phyloP scores from a whole-genome alignment of 345 rosid species.

The Cardamine occulta region DNA sequence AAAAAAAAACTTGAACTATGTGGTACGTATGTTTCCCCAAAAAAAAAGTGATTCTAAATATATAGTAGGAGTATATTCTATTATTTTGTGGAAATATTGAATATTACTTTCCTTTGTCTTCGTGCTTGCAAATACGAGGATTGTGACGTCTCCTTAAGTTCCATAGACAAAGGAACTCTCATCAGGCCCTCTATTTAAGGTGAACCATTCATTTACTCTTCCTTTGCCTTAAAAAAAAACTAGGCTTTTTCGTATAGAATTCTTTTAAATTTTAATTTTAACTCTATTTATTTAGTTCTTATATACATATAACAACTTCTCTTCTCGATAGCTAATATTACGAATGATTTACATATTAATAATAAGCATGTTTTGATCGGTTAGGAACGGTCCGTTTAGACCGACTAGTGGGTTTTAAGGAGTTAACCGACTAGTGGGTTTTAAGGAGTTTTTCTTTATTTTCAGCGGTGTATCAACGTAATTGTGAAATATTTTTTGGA shows the following conservation, averaged over 20 bases:
- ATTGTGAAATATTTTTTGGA: no score
- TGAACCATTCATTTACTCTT: conserved; percentile 30
- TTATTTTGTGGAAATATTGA: background rate
- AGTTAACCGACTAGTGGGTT: no score
- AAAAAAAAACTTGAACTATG: conserved; percentile 24
- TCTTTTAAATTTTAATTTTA: background rate
- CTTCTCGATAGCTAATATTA: no score
- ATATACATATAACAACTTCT: no score
- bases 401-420: no score
- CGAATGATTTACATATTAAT: no score
- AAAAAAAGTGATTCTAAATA: background rate
- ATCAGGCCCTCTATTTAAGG: conserved; percentile 44
- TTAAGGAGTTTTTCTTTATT: no score
- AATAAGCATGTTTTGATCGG: no score
- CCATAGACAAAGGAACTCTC: conserved; percentile 50
- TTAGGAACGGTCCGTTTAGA: no score
- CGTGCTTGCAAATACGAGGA: conserved; percentile 55
- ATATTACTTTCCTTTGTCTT: conserved; percentile 39
- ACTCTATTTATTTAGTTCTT: no score
- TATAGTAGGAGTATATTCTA: background rate
- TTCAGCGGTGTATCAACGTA: no score
- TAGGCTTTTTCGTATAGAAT: background rate
- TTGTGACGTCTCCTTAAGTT: conserved; percentile 41
- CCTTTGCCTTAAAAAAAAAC: background rate
- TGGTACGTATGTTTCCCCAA: conserved; percentile 30